phyloP scores from a whole-genome alignment of 495 filamentous ascomycete species.

The Penicillium bialowiezense region DNA sequence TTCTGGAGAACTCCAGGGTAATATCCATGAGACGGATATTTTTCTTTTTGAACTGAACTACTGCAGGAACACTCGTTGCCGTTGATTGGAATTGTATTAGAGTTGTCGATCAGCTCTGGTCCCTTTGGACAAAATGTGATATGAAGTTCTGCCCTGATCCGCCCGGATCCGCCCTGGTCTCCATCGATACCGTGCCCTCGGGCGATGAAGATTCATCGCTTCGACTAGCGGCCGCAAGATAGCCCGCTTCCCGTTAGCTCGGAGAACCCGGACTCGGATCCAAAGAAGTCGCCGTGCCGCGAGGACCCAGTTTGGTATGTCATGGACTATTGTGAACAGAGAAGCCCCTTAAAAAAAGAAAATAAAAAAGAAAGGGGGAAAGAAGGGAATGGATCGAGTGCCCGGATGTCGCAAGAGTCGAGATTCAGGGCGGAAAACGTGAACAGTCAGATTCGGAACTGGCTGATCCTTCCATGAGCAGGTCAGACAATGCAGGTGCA shows the following conservation, averaged over 20 bases:
- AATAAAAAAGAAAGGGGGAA: too few relatives aligned
- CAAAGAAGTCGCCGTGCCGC: constrained; percentile 5
- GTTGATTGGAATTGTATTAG: constrained; percentile 11
- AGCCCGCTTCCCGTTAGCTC: constrained; percentile 1
- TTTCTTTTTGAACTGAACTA: neutral
- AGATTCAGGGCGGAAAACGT: too few relatives aligned
- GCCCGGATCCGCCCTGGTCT: neutral
- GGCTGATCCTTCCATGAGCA: neutral
- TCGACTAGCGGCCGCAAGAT: neutral
- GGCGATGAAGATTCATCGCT: constrained; percentile 2
- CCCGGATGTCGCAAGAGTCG: neutral
- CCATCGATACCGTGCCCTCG: neutral
- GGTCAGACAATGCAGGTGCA: constrained; percentile 7
- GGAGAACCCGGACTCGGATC: constrained; percentile 1
- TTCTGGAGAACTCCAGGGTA: neutral
- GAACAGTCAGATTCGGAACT: constrained; percentile 2
- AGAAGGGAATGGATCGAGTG: neutral
- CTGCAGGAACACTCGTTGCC: constrained; percentile 22
- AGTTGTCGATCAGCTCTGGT: constrained; percentile 24
- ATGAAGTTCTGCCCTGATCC: neutral
- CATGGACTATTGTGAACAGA: neutral
- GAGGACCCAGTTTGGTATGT: neutral
- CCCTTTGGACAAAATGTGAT: constrained; percentile 7
- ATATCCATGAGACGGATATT: neutral
- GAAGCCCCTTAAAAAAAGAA: neutral